A percentile compares a stretch with the other conserved stretches of the same genome.
These are phyloP conservation scores for Leccinum solheimii DNA, from an alignment of 1,284 basidiomycete species.

Conservation along the genomic window DNA sequence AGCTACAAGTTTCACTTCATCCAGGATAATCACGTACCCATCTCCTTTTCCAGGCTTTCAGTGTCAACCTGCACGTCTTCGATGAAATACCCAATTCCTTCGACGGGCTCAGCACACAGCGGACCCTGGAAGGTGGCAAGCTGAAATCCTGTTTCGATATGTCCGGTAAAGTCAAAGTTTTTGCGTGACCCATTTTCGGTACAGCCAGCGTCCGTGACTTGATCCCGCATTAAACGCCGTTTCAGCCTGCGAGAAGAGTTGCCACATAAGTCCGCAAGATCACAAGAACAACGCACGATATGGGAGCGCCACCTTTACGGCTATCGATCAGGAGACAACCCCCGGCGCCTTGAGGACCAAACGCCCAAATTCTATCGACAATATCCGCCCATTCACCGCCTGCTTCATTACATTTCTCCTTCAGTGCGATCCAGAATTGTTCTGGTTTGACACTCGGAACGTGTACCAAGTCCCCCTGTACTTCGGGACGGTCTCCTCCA, in stretches of 20 bases:
- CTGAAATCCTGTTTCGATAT: constrained; percentile 94
- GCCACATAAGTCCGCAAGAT: constrained; percentile 9
- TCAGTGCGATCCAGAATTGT: constrained; percentile 80
- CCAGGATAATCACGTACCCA: constrained; percentile 44
- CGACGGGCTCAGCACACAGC: constrained; percentile 92
- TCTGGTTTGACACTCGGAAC: constrained; percentile 68
- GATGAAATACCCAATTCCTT: constrained; percentile 91
- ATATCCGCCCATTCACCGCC: constrained; percentile 84
- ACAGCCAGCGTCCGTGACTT: constrained; percentile 34
- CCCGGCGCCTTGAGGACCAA: constrained; percentile 88
- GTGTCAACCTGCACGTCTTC: constrained; percentile 71
- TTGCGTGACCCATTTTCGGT: constrained; percentile 33
- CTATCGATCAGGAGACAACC: constrained; percentile 86
- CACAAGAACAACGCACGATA: constrained; percentile 50
- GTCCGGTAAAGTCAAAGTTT: constrained; percentile 69
- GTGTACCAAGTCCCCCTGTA: constrained; percentile 58
- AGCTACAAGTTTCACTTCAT: constrained; percentile 6
- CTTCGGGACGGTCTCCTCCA: constrained; percentile 45
- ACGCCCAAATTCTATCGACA: constrained; percentile 81
- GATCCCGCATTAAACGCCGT: constrained; percentile 45
- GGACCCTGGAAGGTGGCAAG: constrained; percentile 93
- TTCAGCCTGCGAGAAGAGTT: constrained; percentile 44
- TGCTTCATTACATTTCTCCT: constrained; percentile 62
- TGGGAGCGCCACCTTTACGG: constrained; percentile 43
- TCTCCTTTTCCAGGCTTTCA: constrained; percentile 62